Conservation (phyloP, 805 yeast species). For the Yarrowia keelungensis region DNA sequence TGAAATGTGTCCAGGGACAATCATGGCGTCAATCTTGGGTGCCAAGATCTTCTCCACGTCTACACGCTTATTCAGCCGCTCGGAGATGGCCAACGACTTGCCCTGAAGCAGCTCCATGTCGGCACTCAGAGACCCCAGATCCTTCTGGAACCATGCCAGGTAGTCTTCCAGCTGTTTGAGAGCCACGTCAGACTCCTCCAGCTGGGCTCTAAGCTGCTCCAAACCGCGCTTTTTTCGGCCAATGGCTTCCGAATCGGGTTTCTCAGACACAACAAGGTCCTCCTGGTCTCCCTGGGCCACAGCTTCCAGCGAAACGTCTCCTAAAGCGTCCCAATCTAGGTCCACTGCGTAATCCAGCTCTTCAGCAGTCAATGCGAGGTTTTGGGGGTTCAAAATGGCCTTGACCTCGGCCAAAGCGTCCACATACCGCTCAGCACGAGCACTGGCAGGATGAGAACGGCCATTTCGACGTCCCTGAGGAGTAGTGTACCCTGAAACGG, state of each 20-base stretch:
- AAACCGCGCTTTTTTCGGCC: constrained; percentile 31
- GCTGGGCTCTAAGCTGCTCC: constrained; percentile 42
- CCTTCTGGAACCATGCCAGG: constrained; percentile 62
- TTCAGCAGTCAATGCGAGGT: background rate
- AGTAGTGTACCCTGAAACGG: constrained; percentile 20
- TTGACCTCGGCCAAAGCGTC: constrained; percentile 30
- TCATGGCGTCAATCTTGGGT: constrained; percentile 76
- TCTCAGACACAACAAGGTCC: constrained; percentile 15
- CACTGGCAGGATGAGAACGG: constrained; percentile 16
- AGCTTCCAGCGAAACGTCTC: background rate
- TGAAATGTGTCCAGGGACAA: constrained; percentile 76
- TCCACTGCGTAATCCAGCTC: constrained; percentile 4
- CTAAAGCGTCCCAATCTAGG: constrained; percentile 29
- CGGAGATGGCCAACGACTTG: constrained; percentile 58
- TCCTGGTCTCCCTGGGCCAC: constrained; percentile 21
- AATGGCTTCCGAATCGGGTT: constrained; percentile 30
- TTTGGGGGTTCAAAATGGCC: constrained; percentile 33
- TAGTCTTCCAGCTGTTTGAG: constrained; percentile 61
- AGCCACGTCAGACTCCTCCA: constrained; percentile 38
- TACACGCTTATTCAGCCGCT: constrained; percentile 58
- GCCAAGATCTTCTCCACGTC: constrained; percentile 61
- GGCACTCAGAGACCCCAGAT: constrained; percentile 61
- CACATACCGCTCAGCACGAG: constrained; percentile 9
- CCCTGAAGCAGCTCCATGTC: constrained; percentile 68
- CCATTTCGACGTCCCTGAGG: constrained; percentile 32